Percentiles rank a stretch among this genome's conserved stretches.
These are phyloP conservation scores for Oryza meridionalis DNA, from an alignment of 176 grass and related monocot genomes.

Conservation along the genomic window DNA sequence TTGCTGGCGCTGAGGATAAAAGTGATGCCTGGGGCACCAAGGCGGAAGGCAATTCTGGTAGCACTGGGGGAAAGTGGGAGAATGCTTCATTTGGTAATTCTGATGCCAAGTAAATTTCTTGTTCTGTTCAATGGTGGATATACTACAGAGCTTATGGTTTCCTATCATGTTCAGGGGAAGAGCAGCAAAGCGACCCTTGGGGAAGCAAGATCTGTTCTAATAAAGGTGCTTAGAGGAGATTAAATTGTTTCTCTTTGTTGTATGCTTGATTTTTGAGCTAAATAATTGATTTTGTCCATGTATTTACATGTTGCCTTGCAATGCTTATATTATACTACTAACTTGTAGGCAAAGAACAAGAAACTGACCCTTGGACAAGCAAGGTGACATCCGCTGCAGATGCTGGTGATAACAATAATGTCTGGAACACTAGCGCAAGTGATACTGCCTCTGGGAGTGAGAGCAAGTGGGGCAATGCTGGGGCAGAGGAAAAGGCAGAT, in stretches of 20 bases:
- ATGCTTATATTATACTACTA: constrained; percentile 28
- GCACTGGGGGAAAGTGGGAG: constrained; percentile 15
- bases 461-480: constrained; percentile 30
- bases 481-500: constrained; percentile 35
- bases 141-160: constrained; percentile 16
- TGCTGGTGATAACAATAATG: constrained; percentile 22
- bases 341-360: constrained; percentile 51
- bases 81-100: constrained; percentile 38
- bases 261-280: constrained; percentile 12
- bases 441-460: neutral
- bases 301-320: neutral
- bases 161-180: constrained; percentile 38
- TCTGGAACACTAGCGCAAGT: constrained; percentile 17
- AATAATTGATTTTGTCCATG: constrained; percentile 11
- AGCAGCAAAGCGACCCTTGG: constrained; percentile 32
- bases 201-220: constrained; percentile 34
- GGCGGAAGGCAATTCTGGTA: constrained; percentile 17
- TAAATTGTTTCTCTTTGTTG: constrained; percentile 26
- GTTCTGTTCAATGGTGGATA: constrained; percentile 5
- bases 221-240: constrained; percentile 33
- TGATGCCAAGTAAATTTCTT: constrained; percentile 28
- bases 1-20: constrained; percentile 25
- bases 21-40: constrained; percentile 47
- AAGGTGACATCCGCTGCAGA: constrained; percentile 38
- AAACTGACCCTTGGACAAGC: constrained; percentile 56